Evolutionary conservation across 1,139 yeast species (phyloP).

Genomic region (Taphrina confusa): DNA sequence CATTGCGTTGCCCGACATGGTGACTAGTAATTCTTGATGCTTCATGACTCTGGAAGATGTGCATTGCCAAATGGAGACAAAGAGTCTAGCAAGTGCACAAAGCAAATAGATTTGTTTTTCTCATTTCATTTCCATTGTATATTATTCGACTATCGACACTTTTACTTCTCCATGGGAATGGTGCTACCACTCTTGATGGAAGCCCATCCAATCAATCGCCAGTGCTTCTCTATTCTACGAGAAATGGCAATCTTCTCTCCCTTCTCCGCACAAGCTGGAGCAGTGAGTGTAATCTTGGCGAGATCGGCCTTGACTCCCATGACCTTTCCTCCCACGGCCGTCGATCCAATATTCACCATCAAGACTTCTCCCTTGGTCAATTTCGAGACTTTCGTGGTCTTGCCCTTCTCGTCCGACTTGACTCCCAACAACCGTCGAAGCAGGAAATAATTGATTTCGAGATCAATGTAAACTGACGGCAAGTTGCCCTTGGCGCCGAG

Average conservation of each 20-base stretch:
- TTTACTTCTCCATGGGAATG: conserved; percentile 14
- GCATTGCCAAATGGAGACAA: no score
- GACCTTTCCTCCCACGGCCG: conserved; percentile 99
- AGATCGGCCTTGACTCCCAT: conserved; percentile 97
- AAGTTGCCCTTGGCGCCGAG: conserved; percentile 95
- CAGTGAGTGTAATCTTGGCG: conserved; percentile 95
- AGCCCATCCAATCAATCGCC: conserved; percentile 99
- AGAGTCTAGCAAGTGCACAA: no score
- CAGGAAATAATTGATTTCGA: conserved; percentile 94
- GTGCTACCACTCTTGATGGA: conserved; percentile 54
- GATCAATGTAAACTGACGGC: conserved; percentile 94
- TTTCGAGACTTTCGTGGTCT: conserved; percentile 94
- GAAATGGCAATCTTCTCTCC: conserved; percentile 98
- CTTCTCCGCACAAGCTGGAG: conserved; percentile 98
- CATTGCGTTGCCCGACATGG: no score
- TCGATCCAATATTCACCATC: conserved; percentile 98
- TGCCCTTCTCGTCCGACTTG: conserved; percentile 95
- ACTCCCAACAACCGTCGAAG: conserved; percentile 97
- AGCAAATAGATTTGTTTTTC: no score
- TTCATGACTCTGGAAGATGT: no score
- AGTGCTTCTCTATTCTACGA: conserved; percentile 98
- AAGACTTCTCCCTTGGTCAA: conserved; percentile 91
- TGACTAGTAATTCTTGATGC: no score
- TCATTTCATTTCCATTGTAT: no score
- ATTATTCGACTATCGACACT: neutral